Base-by-base conservation (phyloP, 1,284 basidiomycete species). In the Puccinia horiana region DNA sequence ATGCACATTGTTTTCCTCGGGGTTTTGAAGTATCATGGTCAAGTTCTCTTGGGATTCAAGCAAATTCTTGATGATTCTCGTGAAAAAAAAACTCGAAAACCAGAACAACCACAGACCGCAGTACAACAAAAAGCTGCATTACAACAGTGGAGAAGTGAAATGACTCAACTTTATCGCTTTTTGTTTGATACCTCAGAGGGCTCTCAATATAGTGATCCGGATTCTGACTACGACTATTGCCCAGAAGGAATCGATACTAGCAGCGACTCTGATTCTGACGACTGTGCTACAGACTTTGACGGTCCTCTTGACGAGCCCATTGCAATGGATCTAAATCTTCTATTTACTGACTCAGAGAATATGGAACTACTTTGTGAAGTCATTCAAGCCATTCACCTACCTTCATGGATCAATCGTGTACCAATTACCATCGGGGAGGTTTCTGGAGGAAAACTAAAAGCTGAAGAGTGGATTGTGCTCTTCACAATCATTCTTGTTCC, bases 1-100 rank as follows among this genome's bases (percentile, higher is more conserved):
- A 79, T 79, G 76, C 76, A 79, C 32, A 79, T 70, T 26, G 40
- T 79, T 23, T 79, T 67, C 29, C 47, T 79, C 23, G 76, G 76
- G 20, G 12, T 79, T 3, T 37, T 79, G 47, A 79, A 79, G 35
- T 54, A 70, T 70, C 76, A 79, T 56, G 70, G 47, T 3, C 35
- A 52, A 23, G 14, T 6, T 6, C 35, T 73, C 32, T 73, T 73
- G 16, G 70, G 44, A 54, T 56, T 73, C 23, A 73, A 73, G 14
- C 42, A 72, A 56, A 6, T 35, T 14, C 65, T 40, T 44, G 40
- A 67, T 52, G 65, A 67, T 8, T 42, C 20, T n/a, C 1, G 6
- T 9, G 9, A 67, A 67, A 42, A 42, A 42, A 44, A n/a, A 42
- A 0, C 20, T 67, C 37, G 9, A 40, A 42, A 67, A 32, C 0